Evolutionary conservation across 495 filamentous ascomycete species (phyloP).

Genomic region (Trichoderma asperelloides): DNA sequence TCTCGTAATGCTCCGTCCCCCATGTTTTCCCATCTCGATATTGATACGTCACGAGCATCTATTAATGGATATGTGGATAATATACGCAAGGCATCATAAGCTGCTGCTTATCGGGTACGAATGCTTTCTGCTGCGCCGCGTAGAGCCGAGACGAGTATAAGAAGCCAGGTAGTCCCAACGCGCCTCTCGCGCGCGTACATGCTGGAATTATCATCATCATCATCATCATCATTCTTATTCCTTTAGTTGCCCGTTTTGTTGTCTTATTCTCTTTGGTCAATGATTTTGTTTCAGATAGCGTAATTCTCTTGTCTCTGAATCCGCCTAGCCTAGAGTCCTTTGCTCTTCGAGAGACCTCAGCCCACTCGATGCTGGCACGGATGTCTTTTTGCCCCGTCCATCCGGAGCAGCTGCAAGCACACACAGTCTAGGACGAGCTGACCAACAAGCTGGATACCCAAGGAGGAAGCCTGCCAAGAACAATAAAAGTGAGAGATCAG

Average conservation of each 20-base stretch:
- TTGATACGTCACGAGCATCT: neutral
- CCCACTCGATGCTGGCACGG: neutral
- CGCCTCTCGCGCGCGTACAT: neutral
- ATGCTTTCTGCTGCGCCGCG: neutral
- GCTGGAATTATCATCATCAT: neutral
- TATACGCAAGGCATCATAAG: neutral
- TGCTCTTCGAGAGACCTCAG: neutral
- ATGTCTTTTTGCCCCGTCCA: neutral
- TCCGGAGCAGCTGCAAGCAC: no score
- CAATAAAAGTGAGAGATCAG: no score
- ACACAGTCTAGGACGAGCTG: no score
- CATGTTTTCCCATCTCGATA: neutral
- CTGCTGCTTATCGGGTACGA: neutral
- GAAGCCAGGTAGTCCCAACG: neutral
- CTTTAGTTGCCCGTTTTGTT: no score
- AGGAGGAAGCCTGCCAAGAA: no score
- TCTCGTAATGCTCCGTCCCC: no score
- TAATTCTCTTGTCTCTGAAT: neutral
- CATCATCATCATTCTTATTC: no score
- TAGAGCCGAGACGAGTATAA: neutral
- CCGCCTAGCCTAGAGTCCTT: neutral
- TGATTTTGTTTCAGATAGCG: neutral
- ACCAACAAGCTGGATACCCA: no score
- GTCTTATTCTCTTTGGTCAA: no score
- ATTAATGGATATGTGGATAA: neutral